Conservation (phyloP, 805 yeast species). For the Sporopachydermia lactativora region DNA sequence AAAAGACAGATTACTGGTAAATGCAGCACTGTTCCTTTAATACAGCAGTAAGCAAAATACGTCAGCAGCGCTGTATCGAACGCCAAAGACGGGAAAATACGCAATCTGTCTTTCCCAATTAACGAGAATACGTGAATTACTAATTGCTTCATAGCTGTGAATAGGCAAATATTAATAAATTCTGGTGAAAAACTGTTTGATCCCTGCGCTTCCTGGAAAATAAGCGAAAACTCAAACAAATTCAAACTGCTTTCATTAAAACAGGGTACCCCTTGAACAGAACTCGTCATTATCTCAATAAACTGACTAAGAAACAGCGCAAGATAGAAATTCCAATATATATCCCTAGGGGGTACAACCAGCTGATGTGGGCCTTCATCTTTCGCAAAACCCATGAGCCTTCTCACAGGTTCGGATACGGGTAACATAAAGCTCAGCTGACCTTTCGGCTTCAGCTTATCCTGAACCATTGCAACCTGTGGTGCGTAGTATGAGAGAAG, state of each 20-base stretch:
- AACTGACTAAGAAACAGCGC: conserved; percentile 48
- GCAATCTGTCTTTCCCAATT: conserved; percentile 33
- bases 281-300: conserved; percentile 50
- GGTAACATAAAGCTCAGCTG: not conserved
- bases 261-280: conserved; percentile 40
- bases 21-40: conserved; percentile 26
- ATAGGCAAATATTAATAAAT: conserved; percentile 34
- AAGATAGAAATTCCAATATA: conserved; percentile 44
- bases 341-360: conserved; percentile 31
- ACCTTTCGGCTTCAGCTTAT: conserved; percentile 3
- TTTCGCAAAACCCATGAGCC: too few species aligned
- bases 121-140: conserved; percentile 51
- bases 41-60: conserved; percentile 29
- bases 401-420: conserved; percentile 8
- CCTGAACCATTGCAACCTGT: conserved; percentile 12
- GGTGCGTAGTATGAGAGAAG: conserved; percentile 16
- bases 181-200: conserved; percentile 37
- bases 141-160: conserved; percentile 45
- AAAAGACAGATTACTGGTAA: conserved; percentile 43
- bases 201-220: conserved; percentile 57
- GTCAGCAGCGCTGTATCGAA: conserved; percentile 39
- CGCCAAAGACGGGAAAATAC: conserved; percentile 49
- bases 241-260: conserved; percentile 56
- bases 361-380: conserved; percentile 12
- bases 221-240: conserved; percentile 60